A percentile compares a stretch with the other conserved stretches of the same genome.
These are phyloP conservation scores for Arachnopeziza araneosa DNA, from an alignment of 2,329 filamentous ascomycete species.

Conservation along the genomic window DNA sequence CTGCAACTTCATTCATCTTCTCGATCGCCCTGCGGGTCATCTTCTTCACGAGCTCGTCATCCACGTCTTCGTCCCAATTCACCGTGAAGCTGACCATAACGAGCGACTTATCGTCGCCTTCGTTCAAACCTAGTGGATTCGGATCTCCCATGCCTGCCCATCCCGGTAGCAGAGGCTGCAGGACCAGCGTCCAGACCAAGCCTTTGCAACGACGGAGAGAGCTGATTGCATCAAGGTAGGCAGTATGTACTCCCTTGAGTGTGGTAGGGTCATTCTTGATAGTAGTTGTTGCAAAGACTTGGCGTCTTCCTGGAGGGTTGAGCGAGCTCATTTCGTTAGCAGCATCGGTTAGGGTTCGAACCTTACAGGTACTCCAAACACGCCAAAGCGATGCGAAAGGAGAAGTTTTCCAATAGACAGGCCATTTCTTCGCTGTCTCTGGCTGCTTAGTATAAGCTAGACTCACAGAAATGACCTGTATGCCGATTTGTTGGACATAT, in stretches of 20 bases:
- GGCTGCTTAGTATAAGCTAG: constrained; percentile 24
- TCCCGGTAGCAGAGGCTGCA: constrained; percentile 28
- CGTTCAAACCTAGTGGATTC: constrained; percentile 26
- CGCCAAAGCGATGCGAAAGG: constrained; percentile 29
- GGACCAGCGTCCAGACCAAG: constrained; percentile 31
- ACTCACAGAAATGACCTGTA: constrained; percentile 32
- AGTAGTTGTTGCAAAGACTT: constrained; percentile 33
- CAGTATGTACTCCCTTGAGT: constrained; percentile 24
- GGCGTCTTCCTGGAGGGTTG: constrained; percentile 29
- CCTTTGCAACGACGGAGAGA: constrained; percentile 26
- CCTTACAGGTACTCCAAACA: constrained; percentile 32
- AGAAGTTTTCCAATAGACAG: constrained; percentile 30
- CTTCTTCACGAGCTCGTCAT: constrained; percentile 28
- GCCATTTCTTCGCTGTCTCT: constrained; percentile 26
- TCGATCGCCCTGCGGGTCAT: constrained; percentile 27
- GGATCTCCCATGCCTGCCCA: constrained; percentile 25
- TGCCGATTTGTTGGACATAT: constrained; percentile 20
- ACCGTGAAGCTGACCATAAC: constrained; percentile 32
- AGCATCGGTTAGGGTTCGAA: constrained; percentile 29
- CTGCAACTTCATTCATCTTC: constrained; percentile 30
- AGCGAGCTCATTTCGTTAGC: constrained; percentile 31
- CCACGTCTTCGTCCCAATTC: constrained; percentile 27
- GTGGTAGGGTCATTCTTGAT: constrained; percentile 32
- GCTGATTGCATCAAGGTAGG: constrained; percentile 27
- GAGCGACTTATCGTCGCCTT: constrained; percentile 24